phyloP scores from a whole-genome alignment of 2,329 filamentous ascomycete species.

The Didymella arachidicola region DNA sequence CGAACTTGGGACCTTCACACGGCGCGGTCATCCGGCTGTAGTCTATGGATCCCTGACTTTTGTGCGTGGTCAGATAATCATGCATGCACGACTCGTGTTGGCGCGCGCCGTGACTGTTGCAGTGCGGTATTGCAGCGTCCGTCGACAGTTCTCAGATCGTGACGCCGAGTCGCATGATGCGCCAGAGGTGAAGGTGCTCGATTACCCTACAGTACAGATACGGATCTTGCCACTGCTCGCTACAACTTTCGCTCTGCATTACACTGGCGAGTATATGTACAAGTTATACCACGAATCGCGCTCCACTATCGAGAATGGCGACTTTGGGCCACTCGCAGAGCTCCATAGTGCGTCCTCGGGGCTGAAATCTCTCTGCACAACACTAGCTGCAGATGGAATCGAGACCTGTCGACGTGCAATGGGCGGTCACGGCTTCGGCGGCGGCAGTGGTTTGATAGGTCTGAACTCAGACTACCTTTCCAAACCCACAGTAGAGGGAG shows the following conservation, averaged over 20 bases:
- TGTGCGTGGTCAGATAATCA: constrained; percentile 57
- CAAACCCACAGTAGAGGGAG: constrained; percentile 64
- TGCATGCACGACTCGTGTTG: constrained; percentile 61
- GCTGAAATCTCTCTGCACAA: constrained; percentile 63
- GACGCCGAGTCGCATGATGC: constrained; percentile 51
- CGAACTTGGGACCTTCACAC: constrained; percentile 55
- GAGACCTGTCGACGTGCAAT: constrained; percentile 62
- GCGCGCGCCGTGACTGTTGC: constrained; percentile 63
- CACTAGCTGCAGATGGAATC: constrained; percentile 62
- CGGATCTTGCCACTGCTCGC: constrained; percentile 62
- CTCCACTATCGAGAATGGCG: constrained; percentile 58
- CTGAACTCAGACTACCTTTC: constrained; percentile 61
- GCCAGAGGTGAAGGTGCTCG: constrained; percentile 57
- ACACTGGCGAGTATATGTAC: constrained; percentile 60
- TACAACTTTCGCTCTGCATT: constrained; percentile 60
- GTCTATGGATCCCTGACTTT: constrained; percentile 61
- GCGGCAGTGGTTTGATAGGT: constrained; percentile 61
- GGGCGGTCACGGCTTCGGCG: constrained; percentile 64
- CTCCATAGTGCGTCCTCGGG: constrained; percentile 63
- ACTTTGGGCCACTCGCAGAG: constrained; percentile 59
- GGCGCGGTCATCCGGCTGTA: constrained; percentile 58
- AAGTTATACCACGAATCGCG: constrained; percentile 57
- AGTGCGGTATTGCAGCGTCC: constrained; percentile 59
- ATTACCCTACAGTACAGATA: constrained; percentile 64
- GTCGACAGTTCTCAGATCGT: constrained; percentile 60